phyloP scores from a whole-genome alignment of 768 basidiomycete genomes.

The Nidularia pulvinata region DNA sequence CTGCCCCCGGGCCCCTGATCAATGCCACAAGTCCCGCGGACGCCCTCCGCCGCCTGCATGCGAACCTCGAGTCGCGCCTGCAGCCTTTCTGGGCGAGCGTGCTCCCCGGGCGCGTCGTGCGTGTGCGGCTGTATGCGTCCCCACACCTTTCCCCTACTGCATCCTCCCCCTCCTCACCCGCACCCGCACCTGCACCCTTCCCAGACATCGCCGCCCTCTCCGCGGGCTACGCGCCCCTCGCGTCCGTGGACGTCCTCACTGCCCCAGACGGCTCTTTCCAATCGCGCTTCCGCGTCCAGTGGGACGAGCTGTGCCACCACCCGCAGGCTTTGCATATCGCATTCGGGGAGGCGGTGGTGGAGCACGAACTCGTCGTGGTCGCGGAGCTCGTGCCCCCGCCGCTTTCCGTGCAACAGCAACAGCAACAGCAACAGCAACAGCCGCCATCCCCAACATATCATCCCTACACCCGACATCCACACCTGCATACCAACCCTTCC shows the following conservation, averaged over 20 bases:
- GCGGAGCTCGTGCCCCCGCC: conserved; percentile 49
- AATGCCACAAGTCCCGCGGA: conserved; percentile 16
- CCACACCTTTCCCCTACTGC: conserved; percentile 18
- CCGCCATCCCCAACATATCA: neutral
- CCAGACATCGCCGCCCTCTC: conserved; percentile 21
- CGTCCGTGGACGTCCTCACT: conserved; percentile 51
- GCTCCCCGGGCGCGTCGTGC: conserved; percentile 60
- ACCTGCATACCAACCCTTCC: conserved; percentile 2
- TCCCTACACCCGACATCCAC: conserved; percentile 4
- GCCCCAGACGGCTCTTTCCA: conserved; percentile 75
- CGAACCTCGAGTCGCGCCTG: conserved; percentile 76
- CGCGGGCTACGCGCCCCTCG: conserved; percentile 42
- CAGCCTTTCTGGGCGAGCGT: conserved; percentile 82
- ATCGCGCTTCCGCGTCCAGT: conserved; percentile 57
- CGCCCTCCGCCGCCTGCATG: conserved; percentile 54
- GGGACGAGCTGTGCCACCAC: conserved; percentile 69
- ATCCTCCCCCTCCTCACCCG: conserved; percentile 1
- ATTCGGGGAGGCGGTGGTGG: conserved; percentile 48
- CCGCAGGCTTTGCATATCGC: conserved; percentile 56
- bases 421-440: neutral
- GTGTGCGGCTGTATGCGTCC: conserved; percentile 58
- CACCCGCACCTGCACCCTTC: conserved; percentile 1
- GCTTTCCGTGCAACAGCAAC: conserved; percentile 6
- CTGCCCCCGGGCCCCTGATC: conserved; percentile 7
- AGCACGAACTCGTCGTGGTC: conserved; percentile 54